Percentiles rank a stretch among this genome's conserved stretches.
Conservation (phyloP, 306 rosid species). For the Sindora glabra region DNA sequence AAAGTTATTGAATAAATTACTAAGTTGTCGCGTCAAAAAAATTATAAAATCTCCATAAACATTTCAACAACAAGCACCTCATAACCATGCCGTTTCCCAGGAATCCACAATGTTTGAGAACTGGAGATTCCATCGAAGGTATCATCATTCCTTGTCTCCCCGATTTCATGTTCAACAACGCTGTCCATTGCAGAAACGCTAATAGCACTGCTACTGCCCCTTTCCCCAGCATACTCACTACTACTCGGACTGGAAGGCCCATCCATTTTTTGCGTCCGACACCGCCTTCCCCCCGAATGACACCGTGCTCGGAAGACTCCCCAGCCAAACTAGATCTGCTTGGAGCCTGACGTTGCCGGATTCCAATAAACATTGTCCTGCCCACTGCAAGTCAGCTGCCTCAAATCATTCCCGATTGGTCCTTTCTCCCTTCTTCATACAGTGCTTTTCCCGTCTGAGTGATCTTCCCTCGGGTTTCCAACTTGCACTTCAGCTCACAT, state of each 20-base stretch:
- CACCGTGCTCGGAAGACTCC: conserved; percentile 23
- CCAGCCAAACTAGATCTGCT: no score
- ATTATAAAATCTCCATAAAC: no score
- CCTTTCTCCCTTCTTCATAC: no score
- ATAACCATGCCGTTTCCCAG: conserved; percentile 53
- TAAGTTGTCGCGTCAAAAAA: neutral
- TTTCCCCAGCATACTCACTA: conserved; percentile 83
- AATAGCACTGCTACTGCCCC: conserved; percentile 60
- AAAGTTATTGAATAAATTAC: no score
- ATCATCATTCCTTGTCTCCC: conserved; percentile 34
- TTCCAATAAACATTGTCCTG: no score
- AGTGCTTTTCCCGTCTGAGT: no score
- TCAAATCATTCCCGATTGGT: no score
- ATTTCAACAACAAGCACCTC: conserved; percentile 44
- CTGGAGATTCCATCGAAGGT: conserved; percentile 27
- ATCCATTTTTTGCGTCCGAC: conserved; percentile 56
- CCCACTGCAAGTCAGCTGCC: no score
- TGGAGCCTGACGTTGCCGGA: no score
- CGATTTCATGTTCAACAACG: conserved; percentile 35
- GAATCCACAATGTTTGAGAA: conserved; percentile 42
- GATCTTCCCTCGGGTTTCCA: no score
- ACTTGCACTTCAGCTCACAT: no score
- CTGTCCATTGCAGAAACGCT: conserved; percentile 42
- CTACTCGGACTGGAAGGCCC: conserved; percentile 66
- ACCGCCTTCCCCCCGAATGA: conserved; percentile 38